A percentile compares a stretch with the other conserved stretches of the same genome.
These are phyloP conservation scores for Lentinula sp. DNA, from an alignment of 768 basidiomycete species.

Conservation along the genomic window DNA sequence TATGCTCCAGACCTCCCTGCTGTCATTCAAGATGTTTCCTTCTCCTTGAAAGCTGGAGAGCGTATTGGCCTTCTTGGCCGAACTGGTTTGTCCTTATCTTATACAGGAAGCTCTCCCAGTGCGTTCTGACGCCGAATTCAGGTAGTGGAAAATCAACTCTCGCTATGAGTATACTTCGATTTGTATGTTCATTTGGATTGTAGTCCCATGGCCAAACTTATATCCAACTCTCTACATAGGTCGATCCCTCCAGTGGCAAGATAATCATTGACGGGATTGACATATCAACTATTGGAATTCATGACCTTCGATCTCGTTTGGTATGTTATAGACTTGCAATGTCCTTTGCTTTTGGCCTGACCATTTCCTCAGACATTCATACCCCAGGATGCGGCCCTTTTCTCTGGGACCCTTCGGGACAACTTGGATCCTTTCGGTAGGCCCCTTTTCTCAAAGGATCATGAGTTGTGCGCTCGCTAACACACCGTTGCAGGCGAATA, in stretches of 20 bases:
- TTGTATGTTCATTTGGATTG: conserved; percentile 37
- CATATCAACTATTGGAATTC: conserved; percentile 77
- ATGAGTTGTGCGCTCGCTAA: neutral
- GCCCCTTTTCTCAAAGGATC: neutral
- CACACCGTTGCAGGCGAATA: conserved; percentile 49
- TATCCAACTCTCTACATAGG: conserved; percentile 25
- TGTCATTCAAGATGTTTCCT: conserved; percentile 72
- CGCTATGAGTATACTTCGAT: conserved; percentile 81
- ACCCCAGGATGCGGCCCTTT: conserved; percentile 56
- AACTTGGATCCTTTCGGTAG: conserved; percentile 49
- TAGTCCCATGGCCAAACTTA: neutral
- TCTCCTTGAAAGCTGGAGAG: conserved; percentile 64
- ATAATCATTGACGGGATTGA: conserved; percentile 88
- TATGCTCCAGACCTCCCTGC: conserved; percentile 83
- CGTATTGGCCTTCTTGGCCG: conserved; percentile 77
- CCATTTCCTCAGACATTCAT: conserved; percentile 60
- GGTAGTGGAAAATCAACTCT: conserved; percentile 81
- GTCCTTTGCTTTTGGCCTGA: neutral
- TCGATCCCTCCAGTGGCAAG: conserved; percentile 68
- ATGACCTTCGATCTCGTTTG: conserved; percentile 74
- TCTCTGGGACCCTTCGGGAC: conserved; percentile 56
- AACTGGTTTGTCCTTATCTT: conserved; percentile 38
- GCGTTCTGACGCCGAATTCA: conserved; percentile 11
- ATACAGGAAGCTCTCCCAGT: neutral
- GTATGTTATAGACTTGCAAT: conserved; percentile 23